Base-by-base conservation (phyloP, 148 eudicot species). In the Camellia lanceoleosa region DNA sequence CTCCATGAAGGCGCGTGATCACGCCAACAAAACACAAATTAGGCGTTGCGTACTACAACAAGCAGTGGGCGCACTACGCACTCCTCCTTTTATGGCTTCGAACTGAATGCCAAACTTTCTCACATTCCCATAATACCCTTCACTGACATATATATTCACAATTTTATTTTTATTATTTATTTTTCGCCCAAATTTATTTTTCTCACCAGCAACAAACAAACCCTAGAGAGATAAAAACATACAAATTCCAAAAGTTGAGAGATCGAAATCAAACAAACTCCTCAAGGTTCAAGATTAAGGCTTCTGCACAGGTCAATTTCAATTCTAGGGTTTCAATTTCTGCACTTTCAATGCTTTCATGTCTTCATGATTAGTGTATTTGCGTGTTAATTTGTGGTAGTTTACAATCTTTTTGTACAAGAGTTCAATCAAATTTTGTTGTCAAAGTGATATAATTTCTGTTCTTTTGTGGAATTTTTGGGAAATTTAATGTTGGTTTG, bases 91-190 rank as follows among this genome's bases (percentile, higher is more conserved):
- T 75, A 20, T 43, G 65, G 65, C 67, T 43, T 16, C 19, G 2
- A n/a, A 2, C n/a, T 41, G 20, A 75, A 74, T 3, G 3, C 38
- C 54, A 42, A 59, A 75, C 42, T 46, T 11, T 56, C 38, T 30
- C 2, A 63, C 15, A 44, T 76, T 63, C 68, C 79, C 8, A 76
- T 44, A 76, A 43, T 76, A 62, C 79, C 79, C 79, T 63, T 19
- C 10, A 19, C 56, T 9, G 18, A 23, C 56, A 19, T 19, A 11
- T 44, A 43, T 76, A 74, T 12, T 61, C 42, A 18, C 78, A 46
- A 60, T 60, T 60, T 75, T 61, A 60, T n/a, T 59, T 54, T 30
- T 30, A 30, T 30, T 30, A 30, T 30, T 30, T 30, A 30, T 30
- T 58, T 75, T 9, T 51, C 12, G 13, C 16, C 16, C 52, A n/a